phyloP scores from a whole-genome alignment of 176 grass and related monocot genomes.

The Carex myosuroides region DNA sequence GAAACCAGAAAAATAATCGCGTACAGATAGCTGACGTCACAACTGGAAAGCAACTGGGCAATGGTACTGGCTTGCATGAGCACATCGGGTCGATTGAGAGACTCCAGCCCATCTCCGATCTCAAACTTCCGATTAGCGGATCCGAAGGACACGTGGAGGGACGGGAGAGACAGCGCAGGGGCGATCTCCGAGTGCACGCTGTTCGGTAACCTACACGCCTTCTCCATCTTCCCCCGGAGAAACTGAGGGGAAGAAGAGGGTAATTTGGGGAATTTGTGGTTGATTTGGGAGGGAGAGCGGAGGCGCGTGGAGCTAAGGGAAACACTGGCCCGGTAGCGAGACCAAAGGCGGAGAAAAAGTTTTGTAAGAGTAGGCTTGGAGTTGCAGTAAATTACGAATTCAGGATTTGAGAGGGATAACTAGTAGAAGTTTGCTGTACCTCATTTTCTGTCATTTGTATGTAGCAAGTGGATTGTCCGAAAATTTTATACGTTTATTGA shows the following conservation, averaged over 20 bases:
- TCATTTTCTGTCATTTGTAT: background rate
- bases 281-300: background rate
- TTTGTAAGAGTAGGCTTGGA: background rate
- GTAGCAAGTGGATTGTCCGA: background rate
- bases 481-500: background rate
- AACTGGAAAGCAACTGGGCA: slow-evolving; percentile 62
- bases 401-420: background rate
- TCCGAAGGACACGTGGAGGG: slow-evolving; percentile 59
- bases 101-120: slow-evolving; percentile 41
- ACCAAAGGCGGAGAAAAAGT: slow-evolving; percentile 3
- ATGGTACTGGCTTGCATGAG: slow-evolving; percentile 71
- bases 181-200: slow-evolving; percentile 78
- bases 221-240: slow-evolving; percentile 32
- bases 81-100: slow-evolving; percentile 61
- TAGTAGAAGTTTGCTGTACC: background rate
- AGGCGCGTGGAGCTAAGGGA: slow-evolving; percentile 1
- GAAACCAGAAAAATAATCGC: background rate
- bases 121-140: slow-evolving; percentile 34
- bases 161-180: slow-evolving; percentile 55
- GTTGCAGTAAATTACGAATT: slow-evolving; percentile 25
- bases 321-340: background rate
- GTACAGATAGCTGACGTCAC: slow-evolving; percentile 77
- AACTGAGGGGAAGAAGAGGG: background rate
- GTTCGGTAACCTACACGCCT: slow-evolving; percentile 76
- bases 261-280: background rate